A percentile compares a stretch with the other conserved stretches of the same genome.
Evolutionary conservation across 83 land plant species (phyloP).

Genomic region (Isoetes engelmannii): DNA sequence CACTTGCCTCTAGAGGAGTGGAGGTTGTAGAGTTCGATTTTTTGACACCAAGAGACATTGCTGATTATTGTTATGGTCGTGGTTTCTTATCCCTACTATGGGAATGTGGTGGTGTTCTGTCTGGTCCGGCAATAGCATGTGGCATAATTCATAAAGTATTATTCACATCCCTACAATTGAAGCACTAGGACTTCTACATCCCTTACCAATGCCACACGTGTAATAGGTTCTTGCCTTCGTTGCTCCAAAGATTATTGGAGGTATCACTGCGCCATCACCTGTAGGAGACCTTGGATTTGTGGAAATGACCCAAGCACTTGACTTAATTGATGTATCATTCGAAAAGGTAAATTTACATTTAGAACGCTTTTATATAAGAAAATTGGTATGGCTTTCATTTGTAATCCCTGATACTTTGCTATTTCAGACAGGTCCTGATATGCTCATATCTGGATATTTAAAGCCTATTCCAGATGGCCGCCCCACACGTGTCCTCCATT

Average conservation of each 20-base stretch:
- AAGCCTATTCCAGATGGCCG: constrained; percentile 5
- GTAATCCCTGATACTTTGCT: neutral
- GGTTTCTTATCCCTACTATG: constrained; percentile 2
- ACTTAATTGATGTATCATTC: neutral
- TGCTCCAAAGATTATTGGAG: constrained; percentile 16
- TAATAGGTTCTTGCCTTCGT: constrained; percentile 10
- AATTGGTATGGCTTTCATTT: neutral
- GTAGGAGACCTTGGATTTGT: constrained; percentile 12
- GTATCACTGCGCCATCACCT: constrained; percentile 13
- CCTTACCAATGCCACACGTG: neutral
- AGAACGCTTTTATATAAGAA: neutral
- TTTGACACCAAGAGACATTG: neutral
- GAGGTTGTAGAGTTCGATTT: constrained; percentile 11
- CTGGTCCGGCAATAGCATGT: constrained; percentile 1
- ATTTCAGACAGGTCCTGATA: constrained; percentile 9
- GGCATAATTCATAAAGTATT: constrained; percentile 2
- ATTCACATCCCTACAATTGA: neutral
- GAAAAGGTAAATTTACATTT: constrained; percentile 1
- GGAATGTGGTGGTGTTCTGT: constrained; percentile 10
- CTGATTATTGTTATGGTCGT: neutral
- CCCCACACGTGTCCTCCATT: neutral
- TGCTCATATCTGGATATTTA: constrained; percentile 11
- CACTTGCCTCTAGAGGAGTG: constrained; percentile 1
- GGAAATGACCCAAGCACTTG: constrained; percentile 13
- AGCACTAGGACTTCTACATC: neutral